These are phyloP conservation scores for Magnaporthiopsis rhizophila DNA, from an alignment of 2,329 filamentous ascomycete genomes.

Conservation along the genomic window DNA sequence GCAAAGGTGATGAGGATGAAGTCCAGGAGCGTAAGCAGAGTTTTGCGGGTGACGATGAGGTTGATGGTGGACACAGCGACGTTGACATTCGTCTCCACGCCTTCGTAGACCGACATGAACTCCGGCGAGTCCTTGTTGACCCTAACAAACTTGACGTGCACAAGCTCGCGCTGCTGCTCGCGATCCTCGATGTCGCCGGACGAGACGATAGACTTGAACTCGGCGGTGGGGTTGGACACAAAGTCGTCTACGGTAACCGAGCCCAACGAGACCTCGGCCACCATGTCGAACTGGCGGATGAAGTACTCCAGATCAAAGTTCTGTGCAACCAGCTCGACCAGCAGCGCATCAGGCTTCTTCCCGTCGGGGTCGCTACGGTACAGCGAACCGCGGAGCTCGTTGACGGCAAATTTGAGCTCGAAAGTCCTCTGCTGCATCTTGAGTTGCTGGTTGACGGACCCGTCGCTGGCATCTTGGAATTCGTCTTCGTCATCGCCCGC, in stretches of 20 bases:
- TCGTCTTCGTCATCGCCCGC: slow-evolving; percentile 55
- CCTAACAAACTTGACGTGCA: slow-evolving; percentile 81
- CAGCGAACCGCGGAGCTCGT: slow-evolving; percentile 85
- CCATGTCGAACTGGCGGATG: slow-evolving; percentile 85
- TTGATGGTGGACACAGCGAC: slow-evolving; percentile 93
- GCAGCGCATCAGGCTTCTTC: slow-evolving; percentile 65
- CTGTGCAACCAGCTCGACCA: slow-evolving; percentile 88
- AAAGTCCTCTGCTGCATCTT: slow-evolving; percentile 86
- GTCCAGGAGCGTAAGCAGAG: slow-evolving; percentile 83
- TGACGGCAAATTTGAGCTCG: slow-evolving; percentile 94
- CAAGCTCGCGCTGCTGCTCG: slow-evolving; percentile 69
- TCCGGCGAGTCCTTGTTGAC: slow-evolving; percentile 89
- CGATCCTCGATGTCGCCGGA: slow-evolving; percentile 68
- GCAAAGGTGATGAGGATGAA: slow-evolving; percentile 89
- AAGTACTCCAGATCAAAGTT: slow-evolving; percentile 83
- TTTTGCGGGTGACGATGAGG: slow-evolving; percentile 86
- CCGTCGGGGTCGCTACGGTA: slow-evolving; percentile 79
- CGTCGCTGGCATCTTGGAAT: slow-evolving; percentile 60
- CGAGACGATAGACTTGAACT: slow-evolving; percentile 97
- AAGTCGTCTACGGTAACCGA: slow-evolving; percentile 90
- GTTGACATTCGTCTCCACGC: slow-evolving; percentile 87
- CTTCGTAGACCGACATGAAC: slow-evolving; percentile 85
- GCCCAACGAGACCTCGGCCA: slow-evolving; percentile 79
- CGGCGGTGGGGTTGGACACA: slow-evolving; percentile 76
- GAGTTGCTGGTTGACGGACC: slow-evolving; percentile 45